Conservation (phyloP, 306 rosid genomes). For the Vigna trinervia region DNA sequence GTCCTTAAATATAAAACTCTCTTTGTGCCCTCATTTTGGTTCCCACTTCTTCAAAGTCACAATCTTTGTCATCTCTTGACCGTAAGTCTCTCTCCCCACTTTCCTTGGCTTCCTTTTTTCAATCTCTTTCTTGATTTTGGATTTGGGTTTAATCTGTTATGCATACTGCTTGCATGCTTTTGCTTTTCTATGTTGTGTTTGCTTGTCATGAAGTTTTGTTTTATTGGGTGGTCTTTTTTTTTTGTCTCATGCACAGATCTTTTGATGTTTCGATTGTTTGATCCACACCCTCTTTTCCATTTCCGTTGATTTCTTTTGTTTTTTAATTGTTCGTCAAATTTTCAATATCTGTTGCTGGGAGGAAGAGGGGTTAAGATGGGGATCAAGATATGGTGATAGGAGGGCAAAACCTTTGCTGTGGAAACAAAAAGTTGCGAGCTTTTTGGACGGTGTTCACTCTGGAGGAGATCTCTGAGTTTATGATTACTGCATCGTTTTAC, state of each 20-base stretch:
- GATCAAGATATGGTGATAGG: not conserved
- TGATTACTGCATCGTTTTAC: not conserved
- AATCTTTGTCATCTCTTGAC: not conserved
- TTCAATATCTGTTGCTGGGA: not conserved
- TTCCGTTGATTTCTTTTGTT: not conserved
- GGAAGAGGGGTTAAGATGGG: not conserved
- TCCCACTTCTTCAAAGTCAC: not conserved
- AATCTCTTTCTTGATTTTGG: not conserved
- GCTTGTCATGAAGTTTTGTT: not conserved
- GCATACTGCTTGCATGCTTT: not conserved
- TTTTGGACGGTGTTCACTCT: not conserved
- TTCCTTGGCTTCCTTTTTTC: not conserved
- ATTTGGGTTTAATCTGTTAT: not conserved
- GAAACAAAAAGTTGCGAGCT: not conserved
- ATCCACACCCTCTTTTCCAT: slow-evolving; percentile 1
- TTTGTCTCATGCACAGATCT: slow-evolving; percentile 6
- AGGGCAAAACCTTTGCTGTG: not conserved
- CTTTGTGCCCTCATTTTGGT: not conserved
- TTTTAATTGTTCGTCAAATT: not conserved
- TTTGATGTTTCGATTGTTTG: slow-evolving; percentile 6
- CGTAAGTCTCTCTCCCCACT: not conserved
- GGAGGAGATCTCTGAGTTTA: slow-evolving; percentile 1
- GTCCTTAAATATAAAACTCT: not conserved
- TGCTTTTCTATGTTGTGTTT: not conserved
- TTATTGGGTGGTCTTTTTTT: not conserved